Evolutionary conservation across 805 yeast species (phyloP).

Genomic region (Starmerella khaoyaiensis): DNA sequence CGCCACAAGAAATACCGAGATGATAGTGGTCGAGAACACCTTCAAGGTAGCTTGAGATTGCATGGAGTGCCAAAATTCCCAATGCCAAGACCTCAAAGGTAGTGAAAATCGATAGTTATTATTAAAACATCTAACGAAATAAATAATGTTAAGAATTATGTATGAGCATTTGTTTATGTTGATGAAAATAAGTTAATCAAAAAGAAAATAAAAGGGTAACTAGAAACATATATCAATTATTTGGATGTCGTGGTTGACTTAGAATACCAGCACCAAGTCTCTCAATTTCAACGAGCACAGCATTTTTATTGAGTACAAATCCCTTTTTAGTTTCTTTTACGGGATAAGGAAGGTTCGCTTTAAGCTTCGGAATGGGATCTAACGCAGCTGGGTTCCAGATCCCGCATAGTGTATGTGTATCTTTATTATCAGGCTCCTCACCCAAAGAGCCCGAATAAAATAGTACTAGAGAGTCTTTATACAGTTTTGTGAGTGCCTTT

Average conservation of each 20-base stretch:
- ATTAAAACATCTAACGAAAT: neutral
- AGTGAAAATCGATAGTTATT: neutral
- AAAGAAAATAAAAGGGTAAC: no score
- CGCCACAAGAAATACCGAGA: neutral
- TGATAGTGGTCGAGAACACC: neutral
- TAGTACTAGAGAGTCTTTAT: slow-evolving; percentile 55
- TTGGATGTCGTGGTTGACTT: no score
- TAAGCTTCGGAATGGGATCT: slow-evolving; percentile 48
- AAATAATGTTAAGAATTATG: neutral
- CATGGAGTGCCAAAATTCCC: slow-evolving; percentile 23
- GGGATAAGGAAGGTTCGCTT: slow-evolving; percentile 70
- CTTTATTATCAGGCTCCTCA: slow-evolving; percentile 10
- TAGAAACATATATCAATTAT: no score
- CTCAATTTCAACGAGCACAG: slow-evolving; percentile 57
- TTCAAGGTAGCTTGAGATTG: neutral
- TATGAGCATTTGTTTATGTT: neutral
- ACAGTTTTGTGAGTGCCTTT: slow-evolving; percentile 48
- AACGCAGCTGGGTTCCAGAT: slow-evolving; percentile 58
- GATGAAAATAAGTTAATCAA: neutral
- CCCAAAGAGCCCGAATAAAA: slow-evolving; percentile 46
- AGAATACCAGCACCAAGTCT: slow-evolving; percentile 32
- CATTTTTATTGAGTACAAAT: slow-evolving; percentile 48
- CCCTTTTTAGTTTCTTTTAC: slow-evolving; percentile 27
- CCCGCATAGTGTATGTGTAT: slow-evolving; percentile 55
- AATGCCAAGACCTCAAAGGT: slow-evolving; percentile 23